Conservation (phyloP, 108 stramenopile genomes). For the Schizochytrium sp. region DNA sequence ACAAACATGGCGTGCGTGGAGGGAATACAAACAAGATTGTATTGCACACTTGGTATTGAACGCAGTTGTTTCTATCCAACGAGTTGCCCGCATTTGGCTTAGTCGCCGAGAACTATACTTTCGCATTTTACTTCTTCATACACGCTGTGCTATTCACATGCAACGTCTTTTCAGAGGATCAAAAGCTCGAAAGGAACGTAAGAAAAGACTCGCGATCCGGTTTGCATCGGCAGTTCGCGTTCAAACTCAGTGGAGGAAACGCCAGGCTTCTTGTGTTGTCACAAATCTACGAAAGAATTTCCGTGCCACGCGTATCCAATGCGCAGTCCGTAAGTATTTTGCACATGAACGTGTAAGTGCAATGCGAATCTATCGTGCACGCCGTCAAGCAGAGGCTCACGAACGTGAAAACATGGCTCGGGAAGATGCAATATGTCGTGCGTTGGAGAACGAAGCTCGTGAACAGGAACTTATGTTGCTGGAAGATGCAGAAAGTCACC, state of each 20-base stretch:
- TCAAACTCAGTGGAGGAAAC: neutral
- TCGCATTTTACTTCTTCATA: slow-evolving; percentile 3
- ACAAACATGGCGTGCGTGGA: neutral
- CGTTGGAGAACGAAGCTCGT: neutral
- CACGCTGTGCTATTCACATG: slow-evolving; percentile 2
- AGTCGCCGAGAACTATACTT: neutral
- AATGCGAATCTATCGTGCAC: neutral
- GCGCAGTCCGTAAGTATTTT: neutral
- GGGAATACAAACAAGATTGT: neutral
- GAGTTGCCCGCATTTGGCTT: neutral
- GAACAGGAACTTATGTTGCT: neutral
- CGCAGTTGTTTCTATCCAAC: neutral
- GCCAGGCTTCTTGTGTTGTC: neutral
- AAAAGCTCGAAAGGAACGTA: neutral
- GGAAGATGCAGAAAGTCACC: neutral
- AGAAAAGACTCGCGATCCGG: neutral
- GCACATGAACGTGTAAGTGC: neutral
- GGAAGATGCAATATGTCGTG: neutral
- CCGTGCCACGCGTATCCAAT: neutral
- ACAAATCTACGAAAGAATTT: neutral
- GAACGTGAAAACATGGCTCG: slow-evolving; percentile 13
- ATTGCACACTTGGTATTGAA: neutral
- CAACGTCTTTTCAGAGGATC: neutral
- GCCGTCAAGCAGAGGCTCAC: neutral
- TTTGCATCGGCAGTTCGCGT: neutral